Evolutionary conservation across 805 yeast species (phyloP).

Genomic region (Monosporozyma siamensis): DNA sequence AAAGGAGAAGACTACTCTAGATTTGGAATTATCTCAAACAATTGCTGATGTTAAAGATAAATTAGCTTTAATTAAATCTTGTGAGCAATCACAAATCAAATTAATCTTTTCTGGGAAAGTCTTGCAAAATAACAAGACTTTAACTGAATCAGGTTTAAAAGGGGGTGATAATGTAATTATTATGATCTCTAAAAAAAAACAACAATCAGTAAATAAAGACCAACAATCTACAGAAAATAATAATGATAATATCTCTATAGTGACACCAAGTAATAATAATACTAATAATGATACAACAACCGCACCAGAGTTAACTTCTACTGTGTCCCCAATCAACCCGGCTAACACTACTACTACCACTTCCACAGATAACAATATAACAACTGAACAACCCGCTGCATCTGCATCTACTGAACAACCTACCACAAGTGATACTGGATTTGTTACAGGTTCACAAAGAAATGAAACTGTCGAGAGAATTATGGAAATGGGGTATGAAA

Average conservation of each 20-base stretch:
- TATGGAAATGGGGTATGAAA: constrained; percentile 93
- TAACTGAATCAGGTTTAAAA: constrained; percentile 65
- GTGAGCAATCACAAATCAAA: constrained; percentile 68
- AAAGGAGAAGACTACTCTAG: constrained; percentile 77
- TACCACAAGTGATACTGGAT: constrained; percentile 35
- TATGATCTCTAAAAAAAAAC: constrained; percentile 68
- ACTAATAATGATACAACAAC: constrained; percentile 3
- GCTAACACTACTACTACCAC: constrained; percentile 22
- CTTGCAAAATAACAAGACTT: constrained; percentile 69
- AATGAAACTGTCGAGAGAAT: constrained; percentile 72
- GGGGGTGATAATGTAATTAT: constrained; percentile 83
- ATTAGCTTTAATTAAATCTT: constrained; percentile 57
- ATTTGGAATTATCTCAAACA: constrained; percentile 55
- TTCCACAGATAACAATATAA: constrained; percentile 25
- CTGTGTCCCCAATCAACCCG: no score
- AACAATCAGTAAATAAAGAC: no score
- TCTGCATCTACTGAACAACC: constrained; percentile 12
- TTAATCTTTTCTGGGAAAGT: constrained; percentile 90
- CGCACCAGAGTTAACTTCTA: no score
- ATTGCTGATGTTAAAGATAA: constrained; percentile 65
- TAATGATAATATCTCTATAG: constrained; percentile 14
- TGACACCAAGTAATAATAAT: no score
- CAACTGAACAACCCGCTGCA: constrained; percentile 15
- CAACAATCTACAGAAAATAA: constrained; percentile 20
- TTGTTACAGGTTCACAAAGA: constrained; percentile 70